Conservation (phyloP, 768 basidiomycete genomes). For the Suillus discolor region DNA sequence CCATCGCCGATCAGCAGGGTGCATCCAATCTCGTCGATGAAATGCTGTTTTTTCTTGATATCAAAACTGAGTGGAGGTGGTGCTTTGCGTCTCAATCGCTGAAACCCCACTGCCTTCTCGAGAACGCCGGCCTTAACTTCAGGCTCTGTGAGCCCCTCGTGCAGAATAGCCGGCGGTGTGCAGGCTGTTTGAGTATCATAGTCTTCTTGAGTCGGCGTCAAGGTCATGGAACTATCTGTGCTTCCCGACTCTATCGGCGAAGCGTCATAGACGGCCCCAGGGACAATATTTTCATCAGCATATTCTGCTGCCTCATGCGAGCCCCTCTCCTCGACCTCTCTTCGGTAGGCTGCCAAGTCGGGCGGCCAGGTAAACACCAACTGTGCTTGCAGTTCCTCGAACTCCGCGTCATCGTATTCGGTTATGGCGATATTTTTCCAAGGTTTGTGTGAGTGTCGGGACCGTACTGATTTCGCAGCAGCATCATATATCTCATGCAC, state of each 20-base stretch:
- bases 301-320: not conserved
- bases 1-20: not conserved
- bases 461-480: not conserved
- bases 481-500: not conserved
- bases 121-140: not conserved
- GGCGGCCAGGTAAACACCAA: slow-evolving; percentile 31
- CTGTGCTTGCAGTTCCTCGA: slow-evolving; percentile 8
- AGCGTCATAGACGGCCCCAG: slow-evolving; percentile 14
- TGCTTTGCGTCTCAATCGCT: slow-evolving; percentile 13
- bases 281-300: slow-evolving; percentile 11
- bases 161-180: not conserved
- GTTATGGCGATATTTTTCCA: slow-evolving; percentile 34
- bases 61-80: not conserved
- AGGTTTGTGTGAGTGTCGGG: slow-evolving; percentile 18
- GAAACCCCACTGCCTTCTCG: slow-evolving; percentile 14
- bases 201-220: slow-evolving; percentile 3
- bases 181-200: not conserved
- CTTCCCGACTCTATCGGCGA: slow-evolving; percentile 15
- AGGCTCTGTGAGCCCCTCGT: not conserved
- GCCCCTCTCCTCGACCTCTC: not conserved
- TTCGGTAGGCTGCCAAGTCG: not conserved
- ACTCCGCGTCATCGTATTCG: slow-evolving; percentile 28
- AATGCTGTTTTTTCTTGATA: not conserved
- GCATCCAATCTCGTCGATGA: not conserved
- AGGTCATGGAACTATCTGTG: slow-evolving; percentile 12